These are phyloP conservation scores for Beauveria rudraprayagi DNA, from an alignment of 2,329 filamentous ascomycete species.

Conservation along the genomic window DNA sequence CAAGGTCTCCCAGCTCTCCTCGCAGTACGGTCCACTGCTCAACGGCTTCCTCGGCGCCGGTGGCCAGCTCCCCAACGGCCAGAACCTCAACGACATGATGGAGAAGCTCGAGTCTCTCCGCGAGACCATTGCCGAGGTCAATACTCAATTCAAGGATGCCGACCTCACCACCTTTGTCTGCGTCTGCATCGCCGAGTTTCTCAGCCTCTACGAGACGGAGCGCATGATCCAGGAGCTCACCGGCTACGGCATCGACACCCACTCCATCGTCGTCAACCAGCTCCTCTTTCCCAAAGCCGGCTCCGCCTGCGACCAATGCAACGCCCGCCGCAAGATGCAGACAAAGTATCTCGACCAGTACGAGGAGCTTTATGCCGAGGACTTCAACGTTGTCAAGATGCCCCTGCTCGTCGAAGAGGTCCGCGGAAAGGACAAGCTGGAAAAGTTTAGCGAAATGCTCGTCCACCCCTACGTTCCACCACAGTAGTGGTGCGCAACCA, in stretches of 20 bases:
- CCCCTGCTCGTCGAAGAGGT: slow-evolving; percentile 93
- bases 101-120: slow-evolving; percentile 90
- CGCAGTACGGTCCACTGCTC: slow-evolving; percentile 91
- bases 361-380: slow-evolving; percentile 92
- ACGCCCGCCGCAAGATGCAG: slow-evolving; percentile 93
- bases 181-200: slow-evolving; percentile 95
- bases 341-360: slow-evolving; percentile 99
- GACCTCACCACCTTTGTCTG: slow-evolving; percentile 95
- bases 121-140: slow-evolving; percentile 90
- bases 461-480: slow-evolving; percentile 68
- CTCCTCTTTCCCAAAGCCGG: slow-evolving; percentile 82
- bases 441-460: slow-evolving; percentile 83
- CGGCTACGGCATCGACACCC: slow-evolving; percentile 89
- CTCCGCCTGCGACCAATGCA: slow-evolving; percentile 90
- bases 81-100: slow-evolving; percentile 85
- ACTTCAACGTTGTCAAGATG: slow-evolving; percentile 98
- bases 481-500: slow-evolving; percentile 21
- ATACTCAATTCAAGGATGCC: slow-evolving; percentile 95
- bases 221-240: slow-evolving; percentile 98
- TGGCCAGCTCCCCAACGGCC: slow-evolving; percentile 73
- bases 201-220: slow-evolving; percentile 96
- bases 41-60: slow-evolving; percentile 84
- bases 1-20: slow-evolving; percentile 88
- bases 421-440: slow-evolving; percentile 85
- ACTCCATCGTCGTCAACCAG: slow-evolving; percentile 97